phyloP scores from a whole-genome alignment of 1,284 basidiomycete genomes.

The Bjerkandera adusta region DNA sequence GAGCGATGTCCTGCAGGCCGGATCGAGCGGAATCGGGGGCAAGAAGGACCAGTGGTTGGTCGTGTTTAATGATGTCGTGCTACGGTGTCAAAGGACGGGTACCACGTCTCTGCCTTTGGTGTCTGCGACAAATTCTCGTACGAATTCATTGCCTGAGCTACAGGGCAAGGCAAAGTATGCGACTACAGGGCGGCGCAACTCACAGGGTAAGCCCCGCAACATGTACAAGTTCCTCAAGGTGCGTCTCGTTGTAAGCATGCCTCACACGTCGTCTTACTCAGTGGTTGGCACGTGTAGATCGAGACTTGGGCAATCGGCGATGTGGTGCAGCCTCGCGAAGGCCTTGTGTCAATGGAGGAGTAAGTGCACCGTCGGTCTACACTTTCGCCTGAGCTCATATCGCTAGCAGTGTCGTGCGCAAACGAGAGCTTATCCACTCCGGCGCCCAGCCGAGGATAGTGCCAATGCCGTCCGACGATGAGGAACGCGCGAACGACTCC shows the following conservation, averaged over 20 bases:
- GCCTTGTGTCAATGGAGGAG: slow-evolving; percentile 85
- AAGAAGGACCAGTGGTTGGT: slow-evolving; percentile 94
- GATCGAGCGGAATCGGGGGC: slow-evolving; percentile 56
- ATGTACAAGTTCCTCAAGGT: slow-evolving; percentile 88
- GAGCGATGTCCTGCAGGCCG: slow-evolving; percentile 70
- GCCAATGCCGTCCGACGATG: slow-evolving; percentile 61
- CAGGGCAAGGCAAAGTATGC: slow-evolving; percentile 80
- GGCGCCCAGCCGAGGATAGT: slow-evolving; percentile 61
- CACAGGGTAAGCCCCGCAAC: slow-evolving; percentile 81
- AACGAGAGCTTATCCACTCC: slow-evolving; percentile 57
- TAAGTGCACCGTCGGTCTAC: slow-evolving; percentile 39
- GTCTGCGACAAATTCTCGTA: slow-evolving; percentile 64
- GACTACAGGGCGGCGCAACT: slow-evolving; percentile 68
- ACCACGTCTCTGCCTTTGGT: slow-evolving; percentile 86
- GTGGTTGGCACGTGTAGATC: slow-evolving; percentile 47
- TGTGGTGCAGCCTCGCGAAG: slow-evolving; percentile 66
- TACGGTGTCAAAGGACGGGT: slow-evolving; percentile 89
- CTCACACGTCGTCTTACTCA: neutral
- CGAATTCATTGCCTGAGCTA: slow-evolving; percentile 74
- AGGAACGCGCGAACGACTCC: slow-evolving; percentile 50
- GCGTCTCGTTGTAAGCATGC: slow-evolving; percentile 18
- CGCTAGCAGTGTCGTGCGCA: slow-evolving; percentile 59
- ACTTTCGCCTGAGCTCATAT: slow-evolving; percentile 15
- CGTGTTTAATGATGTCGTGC: slow-evolving; percentile 91
- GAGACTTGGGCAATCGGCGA: slow-evolving; percentile 87